These are phyloP conservation scores for Penicillium roqueforti DNA, from an alignment of 495 filamentous ascomycete species.

Conservation along the genomic window DNA sequence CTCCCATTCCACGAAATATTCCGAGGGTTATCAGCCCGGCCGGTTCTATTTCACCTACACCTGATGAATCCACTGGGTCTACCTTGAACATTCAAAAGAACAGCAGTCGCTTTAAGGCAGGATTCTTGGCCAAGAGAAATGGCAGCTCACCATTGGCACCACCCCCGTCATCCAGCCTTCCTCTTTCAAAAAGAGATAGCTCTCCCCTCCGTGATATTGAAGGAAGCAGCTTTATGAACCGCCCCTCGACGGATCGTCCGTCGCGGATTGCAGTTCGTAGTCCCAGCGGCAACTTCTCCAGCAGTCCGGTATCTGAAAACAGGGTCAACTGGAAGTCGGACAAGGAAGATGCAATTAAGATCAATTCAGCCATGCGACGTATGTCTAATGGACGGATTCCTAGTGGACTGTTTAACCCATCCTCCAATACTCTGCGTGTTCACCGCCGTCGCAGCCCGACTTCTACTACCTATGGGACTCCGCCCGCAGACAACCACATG, in stretches of 20 bases:
- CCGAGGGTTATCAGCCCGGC: constrained; percentile 36
- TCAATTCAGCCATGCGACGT: constrained; percentile 61
- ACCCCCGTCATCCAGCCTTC: constrained; percentile 56
- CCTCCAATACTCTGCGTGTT: constrained; percentile 34
- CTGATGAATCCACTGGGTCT: constrained; percentile 25
- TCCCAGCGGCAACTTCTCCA: constrained; percentile 43
- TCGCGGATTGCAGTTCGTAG: constrained; percentile 47
- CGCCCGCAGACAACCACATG: constrained; percentile 55
- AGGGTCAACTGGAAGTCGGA: constrained; percentile 48
- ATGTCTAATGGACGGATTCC: constrained; percentile 37
- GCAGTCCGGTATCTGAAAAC: constrained; percentile 37
- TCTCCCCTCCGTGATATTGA: constrained; percentile 66
- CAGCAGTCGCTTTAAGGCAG: constrained; percentile 81
- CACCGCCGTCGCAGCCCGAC: constrained; percentile 64
- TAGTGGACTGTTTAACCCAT: constrained; percentile 31
- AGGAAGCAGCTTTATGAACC: constrained; percentile 55
- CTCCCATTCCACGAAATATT: constrained; percentile 43
- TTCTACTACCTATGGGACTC: constrained; percentile 48
- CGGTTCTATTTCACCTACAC: constrained; percentile 28
- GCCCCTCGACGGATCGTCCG: constrained; percentile 46
- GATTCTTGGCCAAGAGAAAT: constrained; percentile 76
- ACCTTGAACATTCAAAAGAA: constrained; percentile 48
- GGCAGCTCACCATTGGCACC: constrained; percentile 59
- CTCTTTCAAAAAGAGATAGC: constrained; percentile 57
- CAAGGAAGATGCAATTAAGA: constrained; percentile 55